Evolutionary conservation across 495 filamentous ascomycete genomes (phyloP).

Genomic region (Gamarada debralockiae): DNA sequence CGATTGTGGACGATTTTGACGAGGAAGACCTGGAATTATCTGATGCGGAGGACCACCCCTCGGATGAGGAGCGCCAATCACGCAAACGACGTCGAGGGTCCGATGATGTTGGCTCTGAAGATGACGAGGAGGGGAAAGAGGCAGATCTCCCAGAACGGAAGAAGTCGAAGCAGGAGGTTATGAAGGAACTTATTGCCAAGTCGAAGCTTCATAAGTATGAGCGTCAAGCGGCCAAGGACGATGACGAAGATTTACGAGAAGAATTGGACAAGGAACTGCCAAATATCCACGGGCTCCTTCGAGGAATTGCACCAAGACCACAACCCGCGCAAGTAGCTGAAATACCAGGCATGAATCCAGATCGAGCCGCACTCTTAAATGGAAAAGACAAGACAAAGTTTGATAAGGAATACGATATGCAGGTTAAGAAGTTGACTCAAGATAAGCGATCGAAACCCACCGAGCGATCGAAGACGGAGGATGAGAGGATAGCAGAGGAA

Average conservation of each 20-base stretch:
- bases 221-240: slow-evolving; percentile 87
- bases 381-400: slow-evolving; percentile 58
- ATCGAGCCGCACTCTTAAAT: slow-evolving; percentile 52
- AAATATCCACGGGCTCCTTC: slow-evolving; percentile 72
- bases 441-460: slow-evolving; percentile 81
- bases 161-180: slow-evolving; percentile 91
- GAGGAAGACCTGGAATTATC: slow-evolving; percentile 55
- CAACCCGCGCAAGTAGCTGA: slow-evolving; percentile 29
- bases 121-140: slow-evolving; percentile 39
- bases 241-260: slow-evolving; percentile 87
- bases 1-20: slow-evolving; percentile 66
- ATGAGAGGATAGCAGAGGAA: slow-evolving; percentile 77
- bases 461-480: slow-evolving; percentile 84
- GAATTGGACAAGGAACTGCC: slow-evolving; percentile 67
- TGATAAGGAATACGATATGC: slow-evolving; percentile 81
- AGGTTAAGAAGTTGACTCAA: slow-evolving; percentile 72
- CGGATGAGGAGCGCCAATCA: slow-evolving; percentile 41
- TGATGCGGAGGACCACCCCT: slow-evolving; percentile 49
- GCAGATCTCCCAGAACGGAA: slow-evolving; percentile 68
- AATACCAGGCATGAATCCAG: slow-evolving; percentile 41
- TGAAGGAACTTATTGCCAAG: slow-evolving; percentile 96
- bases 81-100: slow-evolving; percentile 56
- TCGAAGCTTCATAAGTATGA: slow-evolving; percentile 94
- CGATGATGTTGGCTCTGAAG: slow-evolving; percentile 36
- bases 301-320: slow-evolving; percentile 40